These are phyloP conservation scores for Trichoderma pleuroti DNA, from an alignment of 2,329 filamentous ascomycete genomes.

Conservation along the genomic window DNA sequence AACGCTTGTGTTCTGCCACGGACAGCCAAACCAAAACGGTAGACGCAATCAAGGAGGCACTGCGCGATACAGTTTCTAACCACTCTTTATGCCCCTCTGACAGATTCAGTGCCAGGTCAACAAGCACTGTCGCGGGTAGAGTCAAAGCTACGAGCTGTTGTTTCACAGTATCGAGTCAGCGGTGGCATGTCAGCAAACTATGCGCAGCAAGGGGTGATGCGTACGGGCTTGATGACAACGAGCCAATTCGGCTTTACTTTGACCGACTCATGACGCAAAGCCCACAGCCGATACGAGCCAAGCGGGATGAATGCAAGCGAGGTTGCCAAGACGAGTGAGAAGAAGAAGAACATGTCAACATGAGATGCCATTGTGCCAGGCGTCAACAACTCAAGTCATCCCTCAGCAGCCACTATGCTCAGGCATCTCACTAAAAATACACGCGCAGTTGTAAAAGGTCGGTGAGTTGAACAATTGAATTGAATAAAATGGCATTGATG, in stretches of 20 bases:
- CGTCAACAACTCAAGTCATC: not conserved
- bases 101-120: not conserved
- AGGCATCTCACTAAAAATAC: not conserved
- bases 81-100: not conserved
- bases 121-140: not conserved
- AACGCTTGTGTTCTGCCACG: constrained; percentile 9
- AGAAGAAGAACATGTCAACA: not conserved
- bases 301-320: not conserved
- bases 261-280: not conserved
- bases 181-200: not conserved
- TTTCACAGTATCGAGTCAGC: not conserved
- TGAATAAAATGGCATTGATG: not conserved
- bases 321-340: not conserved
- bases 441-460: not conserved
- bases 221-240: constrained; percentile 1
- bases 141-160: not conserved
- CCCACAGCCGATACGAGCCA: not conserved
- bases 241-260: constrained; percentile 10
- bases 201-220: not conserved
- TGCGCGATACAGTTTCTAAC: not conserved
- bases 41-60: not conserved
- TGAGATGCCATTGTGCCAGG: not conserved
- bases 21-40: not conserved
- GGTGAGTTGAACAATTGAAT: not conserved
- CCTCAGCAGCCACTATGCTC: not conserved